Evolutionary conservation across 2,329 filamentous ascomycete genomes (phyloP).

Genomic region (Colletotrichum musicola): DNA sequence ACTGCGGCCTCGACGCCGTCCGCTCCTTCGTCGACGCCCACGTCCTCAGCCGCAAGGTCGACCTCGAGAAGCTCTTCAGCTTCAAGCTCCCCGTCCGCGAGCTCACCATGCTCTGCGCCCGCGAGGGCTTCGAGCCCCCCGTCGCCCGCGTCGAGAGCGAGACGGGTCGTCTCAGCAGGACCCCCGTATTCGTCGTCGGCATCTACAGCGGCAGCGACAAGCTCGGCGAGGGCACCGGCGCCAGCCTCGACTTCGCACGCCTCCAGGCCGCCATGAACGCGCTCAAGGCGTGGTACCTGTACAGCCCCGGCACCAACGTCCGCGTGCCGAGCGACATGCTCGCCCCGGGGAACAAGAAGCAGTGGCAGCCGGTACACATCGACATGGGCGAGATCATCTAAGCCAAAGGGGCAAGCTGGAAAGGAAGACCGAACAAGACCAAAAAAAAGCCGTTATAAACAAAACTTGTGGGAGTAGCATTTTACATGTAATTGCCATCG

Average conservation of each 20-base stretch:
- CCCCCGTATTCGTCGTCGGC: slow-evolving; percentile 93
- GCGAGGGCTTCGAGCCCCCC: slow-evolving; percentile 90
- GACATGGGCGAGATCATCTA: slow-evolving; percentile 79
- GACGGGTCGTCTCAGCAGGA: slow-evolving; percentile 86
- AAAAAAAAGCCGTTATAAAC: too few species aligned
- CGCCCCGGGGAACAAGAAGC: slow-evolving; percentile 66
- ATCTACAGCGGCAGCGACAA: slow-evolving; percentile 93
- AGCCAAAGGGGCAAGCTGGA: slow-evolving; percentile 12
- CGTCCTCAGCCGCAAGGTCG: slow-evolving; percentile 82
- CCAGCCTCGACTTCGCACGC: slow-evolving; percentile 82
- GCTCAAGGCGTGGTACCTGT: slow-evolving; percentile 96
- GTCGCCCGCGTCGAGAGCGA: slow-evolving; percentile 90
- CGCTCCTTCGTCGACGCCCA: slow-evolving; percentile 88
- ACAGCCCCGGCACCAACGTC: slow-evolving; percentile 78
- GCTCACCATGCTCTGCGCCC: slow-evolving; percentile 82
- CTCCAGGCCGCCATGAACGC: slow-evolving; percentile 85
- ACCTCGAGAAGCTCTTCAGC: slow-evolving; percentile 82
- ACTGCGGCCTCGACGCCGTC: slow-evolving; percentile 82
- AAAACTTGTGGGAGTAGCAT: slow-evolving; percentile 12
- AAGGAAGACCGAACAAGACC: too few species aligned
- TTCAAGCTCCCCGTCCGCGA: slow-evolving; percentile 89
- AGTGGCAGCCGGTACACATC: slow-evolving; percentile 77
- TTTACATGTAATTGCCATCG: slow-evolving; percentile 25
- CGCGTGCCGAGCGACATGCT: slow-evolving; percentile 79
- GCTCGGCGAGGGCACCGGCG: slow-evolving; percentile 88